These are phyloP conservation scores for Verticillium longisporum DNA, from an alignment of 2,329 filamentous ascomycete species.

Conservation along the genomic window DNA sequence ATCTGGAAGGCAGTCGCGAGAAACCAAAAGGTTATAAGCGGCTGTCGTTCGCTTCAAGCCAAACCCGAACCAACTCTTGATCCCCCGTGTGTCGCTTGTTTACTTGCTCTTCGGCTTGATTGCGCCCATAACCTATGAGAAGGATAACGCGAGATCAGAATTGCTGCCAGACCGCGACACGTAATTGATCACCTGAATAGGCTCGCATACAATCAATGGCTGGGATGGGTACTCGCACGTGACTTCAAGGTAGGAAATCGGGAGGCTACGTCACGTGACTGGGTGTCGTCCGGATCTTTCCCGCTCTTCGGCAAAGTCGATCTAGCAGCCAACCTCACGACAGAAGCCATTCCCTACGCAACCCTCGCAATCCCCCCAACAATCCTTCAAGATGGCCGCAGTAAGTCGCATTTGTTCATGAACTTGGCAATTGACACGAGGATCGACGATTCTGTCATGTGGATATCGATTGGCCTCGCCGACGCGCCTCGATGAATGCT, in stretches of 20 bases:
- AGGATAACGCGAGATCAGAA: too few relatives aligned
- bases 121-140: too few relatives aligned
- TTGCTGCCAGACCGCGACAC: background rate
- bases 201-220: background rate
- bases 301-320: constrained; percentile 36
- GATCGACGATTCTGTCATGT: background rate
- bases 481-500: constrained; percentile 14
- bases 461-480: constrained; percentile 7
- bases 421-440: constrained; percentile 16
- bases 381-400: constrained; percentile 58
- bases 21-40: background rate
- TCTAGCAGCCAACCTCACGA: constrained; percentile 34
- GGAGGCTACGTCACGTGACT: constrained; percentile 23
- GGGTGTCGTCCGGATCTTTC: constrained; percentile 16
- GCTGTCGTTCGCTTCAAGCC: background rate
- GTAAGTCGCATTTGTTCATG: constrained; percentile 40
- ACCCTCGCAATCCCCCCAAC: constrained; percentile 36
- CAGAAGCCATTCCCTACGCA: constrained; percentile 40
- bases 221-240: background rate
- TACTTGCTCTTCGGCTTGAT: background rate
- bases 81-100: background rate
- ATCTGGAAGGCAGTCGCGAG: background rate
- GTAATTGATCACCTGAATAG: background rate
- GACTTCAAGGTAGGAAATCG: background rate
- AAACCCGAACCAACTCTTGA: background rate